These are phyloP conservation scores for Mrakia gelida DNA, from an alignment of 768 basidiomycete species.

Conservation along the genomic window DNA sequence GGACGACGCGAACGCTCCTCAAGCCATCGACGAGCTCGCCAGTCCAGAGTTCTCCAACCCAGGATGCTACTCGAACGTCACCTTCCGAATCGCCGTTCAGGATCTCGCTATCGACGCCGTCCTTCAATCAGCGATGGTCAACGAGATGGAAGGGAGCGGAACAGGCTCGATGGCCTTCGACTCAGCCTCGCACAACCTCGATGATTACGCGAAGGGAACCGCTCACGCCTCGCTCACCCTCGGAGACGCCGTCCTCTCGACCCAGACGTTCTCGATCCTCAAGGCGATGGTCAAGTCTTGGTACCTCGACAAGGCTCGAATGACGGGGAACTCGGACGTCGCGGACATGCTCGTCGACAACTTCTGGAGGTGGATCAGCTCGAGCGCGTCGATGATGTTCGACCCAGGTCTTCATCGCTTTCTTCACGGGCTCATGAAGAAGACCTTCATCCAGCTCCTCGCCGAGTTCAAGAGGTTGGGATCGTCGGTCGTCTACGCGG, in stretches of 20 bases:
- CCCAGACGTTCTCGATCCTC: slow-evolving; percentile 76
- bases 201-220: slow-evolving; percentile 70
- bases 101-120: slow-evolving; percentile 93
- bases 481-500: slow-evolving; percentile 86
- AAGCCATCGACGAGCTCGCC: slow-evolving; percentile 62
- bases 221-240: slow-evolving; percentile 65
- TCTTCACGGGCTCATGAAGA: slow-evolving; percentile 91
- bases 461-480: slow-evolving; percentile 95
- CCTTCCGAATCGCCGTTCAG: slow-evolving; percentile 78
- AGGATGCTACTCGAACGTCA: slow-evolving; percentile 89
- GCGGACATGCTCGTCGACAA: slow-evolving; percentile 67
- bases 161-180: slow-evolving; percentile 92
- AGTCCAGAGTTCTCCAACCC: slow-evolving; percentile 78
- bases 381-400: slow-evolving; percentile 75
- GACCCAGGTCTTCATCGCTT: slow-evolving; percentile 91
- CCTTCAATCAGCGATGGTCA: slow-evolving; percentile 86
- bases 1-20: slow-evolving; percentile 65
- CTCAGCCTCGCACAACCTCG: slow-evolving; percentile 81
- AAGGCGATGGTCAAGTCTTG: slow-evolving; percentile 84
- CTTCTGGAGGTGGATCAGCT: slow-evolving; percentile 97
- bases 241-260: slow-evolving; percentile 83
- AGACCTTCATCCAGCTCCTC: slow-evolving; percentile 92
- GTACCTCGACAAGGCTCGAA: slow-evolving; percentile 71
- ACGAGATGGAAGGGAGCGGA: slow-evolving; percentile 87
- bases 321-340: slow-evolving; percentile 55